Evolutionary conservation across 495 filamentous ascomycete species (phyloP), one percentile per base, ranked within the genome.

Genomic region (Cladorrhinum samala): DNA sequence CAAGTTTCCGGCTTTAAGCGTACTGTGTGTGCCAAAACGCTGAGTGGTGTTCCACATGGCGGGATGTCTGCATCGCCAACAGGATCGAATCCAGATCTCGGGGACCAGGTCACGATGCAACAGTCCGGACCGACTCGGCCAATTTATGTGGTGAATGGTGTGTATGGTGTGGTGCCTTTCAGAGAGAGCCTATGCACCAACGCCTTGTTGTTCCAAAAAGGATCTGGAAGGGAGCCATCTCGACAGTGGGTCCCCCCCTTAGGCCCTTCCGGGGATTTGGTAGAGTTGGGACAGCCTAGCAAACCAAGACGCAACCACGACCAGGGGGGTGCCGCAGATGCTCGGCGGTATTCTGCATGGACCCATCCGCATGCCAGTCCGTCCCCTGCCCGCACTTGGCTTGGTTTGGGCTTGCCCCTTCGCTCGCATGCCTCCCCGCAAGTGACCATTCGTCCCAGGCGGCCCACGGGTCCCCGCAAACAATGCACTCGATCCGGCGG

Each of bases 271-370:
- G 53, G 46, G 53, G 53, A 8, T 44, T 53, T 56, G 58, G 54
- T 40, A 40, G 45, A 48, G 45, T 50, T 49, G 56, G 46, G 30
- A 44, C 18, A 21, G 24, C 17, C 5, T 41, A 16, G 39, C 39
- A 41, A 14, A 17, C 39, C 16, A 41, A 8, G 42, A 21, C 20
- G 42, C n/a, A 3, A 5, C 42, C 42, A 17, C 42, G 18, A 21
- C 8, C 20, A 54, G 43, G 47, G 50, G 56, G 20, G 40, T 33
- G 43, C 46, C 53, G 40, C 53, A 54, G 45, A 49, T 50, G 18
- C 61, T 66, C 64, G 64, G 64, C 64, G 64, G 54, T 64, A 64
- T 60, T 67, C 55, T 66, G 58, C 61, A 64, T 59, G 56, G 52
- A 40, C 57, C 49, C 57, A 20, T n/a, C n/a, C n/a, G n/a, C n/a